Base-by-base conservation (phyloP, 129 eudicot genomes). In the Oenanthe sinensis region DNA sequence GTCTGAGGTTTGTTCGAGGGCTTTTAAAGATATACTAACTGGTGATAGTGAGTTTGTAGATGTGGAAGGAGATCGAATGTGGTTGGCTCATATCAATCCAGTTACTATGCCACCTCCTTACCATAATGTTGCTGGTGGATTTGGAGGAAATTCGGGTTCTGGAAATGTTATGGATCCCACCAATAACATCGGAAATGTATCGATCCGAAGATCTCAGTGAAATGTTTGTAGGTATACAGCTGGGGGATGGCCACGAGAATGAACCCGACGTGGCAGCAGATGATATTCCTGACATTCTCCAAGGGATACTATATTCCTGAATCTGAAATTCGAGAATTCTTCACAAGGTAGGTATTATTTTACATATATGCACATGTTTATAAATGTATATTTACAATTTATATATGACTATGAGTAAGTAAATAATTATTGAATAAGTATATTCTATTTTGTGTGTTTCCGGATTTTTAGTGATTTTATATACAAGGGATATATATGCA, bases 271-370 rank as follows among this genome's bases (percentile, higher is more conserved):
- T 81, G n/a, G 75, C 83, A 6, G 52, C 72, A 0, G 88, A 85
- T 43, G 84, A 87, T 44, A 17, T 87, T 87, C 45, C 77, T 87
- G 48, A 87, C 91, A 5, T 87, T 83, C 60, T 87, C 91, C n/a
- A 52, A 52, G 16, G 60, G 60, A 52, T 50, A 5, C 36, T 86
- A 85, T 0, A 86, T 85, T 8, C 14, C 82, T 5, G 88, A 85
- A 79, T 28, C 16, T 6, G 88, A 87, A 83, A 77, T 87, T 16
- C 72, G 76, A 75, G 83, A 87, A 46, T 83, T 75, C 71, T 87
- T 87, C 81, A 85, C 82, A 3, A 43, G 85, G 82, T 78, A 72
- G 0, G 0, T 33, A 33, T 33, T 63, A 30, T 8, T 48, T 2
- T 26, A 22, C 55, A 49, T 49, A 3, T 12, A 49, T 49, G 20